phyloP scores from a whole-genome alignment of 1,284 basidiomycete genomes.

The Mrakiaceae sp. region DNA sequence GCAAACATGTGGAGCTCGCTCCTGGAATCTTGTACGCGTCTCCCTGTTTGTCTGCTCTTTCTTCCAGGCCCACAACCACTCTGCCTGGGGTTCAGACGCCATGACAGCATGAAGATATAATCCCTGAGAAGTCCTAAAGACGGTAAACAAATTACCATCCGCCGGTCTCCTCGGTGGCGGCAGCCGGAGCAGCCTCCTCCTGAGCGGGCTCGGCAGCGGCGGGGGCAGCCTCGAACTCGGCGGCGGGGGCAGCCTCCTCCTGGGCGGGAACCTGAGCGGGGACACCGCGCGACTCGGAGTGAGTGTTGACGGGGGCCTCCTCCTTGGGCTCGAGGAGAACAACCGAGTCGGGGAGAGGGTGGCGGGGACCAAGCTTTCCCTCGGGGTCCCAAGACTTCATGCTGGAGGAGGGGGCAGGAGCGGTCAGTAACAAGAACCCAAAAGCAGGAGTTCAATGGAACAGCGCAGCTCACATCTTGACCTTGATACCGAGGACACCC shows the following conservation, averaged over 20 bases:
- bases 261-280: constrained; percentile 19
- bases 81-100: too few relatives aligned
- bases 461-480: constrained; percentile 72
- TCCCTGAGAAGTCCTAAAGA: background rate
- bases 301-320: constrained; percentile 41
- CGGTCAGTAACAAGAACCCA: background rate
- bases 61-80: too few relatives aligned
- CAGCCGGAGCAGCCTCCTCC: constrained; percentile 1
- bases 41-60: too few relatives aligned
- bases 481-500: constrained; percentile 99
- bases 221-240: constrained; percentile 19
- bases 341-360: constrained; percentile 93
- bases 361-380: constrained; percentile 75
- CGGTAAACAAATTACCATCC: background rate
- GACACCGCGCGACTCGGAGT: constrained; percentile 31
- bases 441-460: background rate
- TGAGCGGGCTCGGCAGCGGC: constrained; percentile 9
- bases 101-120: too few relatives aligned
- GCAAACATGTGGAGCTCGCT: too few relatives aligned
- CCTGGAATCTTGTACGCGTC: too few relatives aligned
- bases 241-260: constrained; percentile 24
- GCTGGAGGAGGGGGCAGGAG: constrained; percentile 37
- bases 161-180: background rate
- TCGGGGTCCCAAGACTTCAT: constrained; percentile 96
- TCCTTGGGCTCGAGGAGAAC: constrained; percentile 67